Conservation (phyloP, 176 grass and related monocot species). For the Aegilops longissima region DNA sequence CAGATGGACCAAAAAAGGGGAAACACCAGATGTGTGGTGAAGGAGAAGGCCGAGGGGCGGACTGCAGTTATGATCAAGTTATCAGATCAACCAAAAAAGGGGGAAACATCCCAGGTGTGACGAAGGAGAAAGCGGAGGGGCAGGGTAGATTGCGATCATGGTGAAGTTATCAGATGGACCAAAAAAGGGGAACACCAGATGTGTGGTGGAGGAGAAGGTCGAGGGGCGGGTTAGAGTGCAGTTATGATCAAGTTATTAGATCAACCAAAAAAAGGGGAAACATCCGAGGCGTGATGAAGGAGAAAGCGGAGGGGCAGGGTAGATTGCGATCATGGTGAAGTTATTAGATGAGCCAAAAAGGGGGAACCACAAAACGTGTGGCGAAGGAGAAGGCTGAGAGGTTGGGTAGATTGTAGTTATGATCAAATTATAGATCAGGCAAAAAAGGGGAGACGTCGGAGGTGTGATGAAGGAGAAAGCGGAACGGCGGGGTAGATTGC, state of each 20-base stretch:
- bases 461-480: no score
- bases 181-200: neutral
- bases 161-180: neutral
- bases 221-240: no score
- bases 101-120: neutral
- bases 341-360: neutral
- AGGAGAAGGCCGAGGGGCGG: neutral
- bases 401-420: neutral
- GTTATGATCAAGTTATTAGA: no score
- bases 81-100: neutral
- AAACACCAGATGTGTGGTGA: neutral
- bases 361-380: neutral
- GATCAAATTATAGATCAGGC: no score
- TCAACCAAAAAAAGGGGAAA: no score
- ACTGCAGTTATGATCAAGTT: neutral
- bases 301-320: neutral
- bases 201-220: no score
- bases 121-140: neutral
- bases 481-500: no score
- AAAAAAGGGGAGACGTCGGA: no score
- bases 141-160: neutral
- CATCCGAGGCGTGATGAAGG: neutral
- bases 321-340: neutral
- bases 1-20: neutral
- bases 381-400: neutral